phyloP scores from a whole-genome alignment of 495 filamentous ascomycete genomes.

The Massariosphaeria phaeospora region DNA sequence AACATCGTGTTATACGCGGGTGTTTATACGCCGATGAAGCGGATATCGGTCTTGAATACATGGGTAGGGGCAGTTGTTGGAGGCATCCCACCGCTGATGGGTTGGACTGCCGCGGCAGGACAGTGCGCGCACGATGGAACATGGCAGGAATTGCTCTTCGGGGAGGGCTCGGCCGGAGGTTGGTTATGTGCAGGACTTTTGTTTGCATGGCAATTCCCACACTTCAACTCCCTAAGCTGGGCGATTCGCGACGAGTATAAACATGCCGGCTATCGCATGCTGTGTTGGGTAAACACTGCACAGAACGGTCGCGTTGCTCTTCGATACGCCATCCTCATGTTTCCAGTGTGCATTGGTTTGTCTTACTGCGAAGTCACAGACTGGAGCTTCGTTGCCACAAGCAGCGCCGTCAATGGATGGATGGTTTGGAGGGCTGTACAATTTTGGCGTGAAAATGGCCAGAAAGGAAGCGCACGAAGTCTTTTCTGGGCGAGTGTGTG shows the following conservation, averaged over 20 bases:
- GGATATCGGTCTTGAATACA: constrained; percentile 81
- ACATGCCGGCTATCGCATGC: constrained; percentile 83
- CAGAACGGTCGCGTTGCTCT: constrained; percentile 80
- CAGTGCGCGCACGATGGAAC: constrained; percentile 72
- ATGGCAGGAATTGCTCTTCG: constrained; percentile 73
- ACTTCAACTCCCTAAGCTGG: constrained; percentile 92
- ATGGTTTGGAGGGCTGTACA: constrained; percentile 71
- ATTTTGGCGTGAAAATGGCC: constrained; percentile 76
- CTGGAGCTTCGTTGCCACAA: constrained; percentile 76
- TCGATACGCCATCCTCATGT: constrained; percentile 78
- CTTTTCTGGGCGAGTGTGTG: constrained; percentile 98
- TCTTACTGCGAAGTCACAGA: constrained; percentile 82
- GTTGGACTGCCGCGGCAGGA: constrained; percentile 90
- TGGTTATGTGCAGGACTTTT: constrained; percentile 83
- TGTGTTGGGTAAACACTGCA: constrained; percentile 80
- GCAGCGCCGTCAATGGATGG: constrained; percentile 80
- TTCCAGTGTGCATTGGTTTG: constrained; percentile 79
- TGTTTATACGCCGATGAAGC: constrained; percentile 87
- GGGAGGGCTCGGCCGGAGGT: constrained; percentile 66
- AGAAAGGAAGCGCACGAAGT: constrained; percentile 73
- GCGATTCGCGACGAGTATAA: constrained; percentile 85
- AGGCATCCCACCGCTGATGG: constrained; percentile 93
- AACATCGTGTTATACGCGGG: constrained; percentile 91
- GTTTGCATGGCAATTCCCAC: constrained; percentile 96
- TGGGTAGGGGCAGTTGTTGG: constrained; percentile 94